Evolutionary conservation across 2,329 filamentous ascomycete genomes (phyloP), one percentile per base, ranked within the genome.

Genomic region (Botryotinia globosa): DNA sequence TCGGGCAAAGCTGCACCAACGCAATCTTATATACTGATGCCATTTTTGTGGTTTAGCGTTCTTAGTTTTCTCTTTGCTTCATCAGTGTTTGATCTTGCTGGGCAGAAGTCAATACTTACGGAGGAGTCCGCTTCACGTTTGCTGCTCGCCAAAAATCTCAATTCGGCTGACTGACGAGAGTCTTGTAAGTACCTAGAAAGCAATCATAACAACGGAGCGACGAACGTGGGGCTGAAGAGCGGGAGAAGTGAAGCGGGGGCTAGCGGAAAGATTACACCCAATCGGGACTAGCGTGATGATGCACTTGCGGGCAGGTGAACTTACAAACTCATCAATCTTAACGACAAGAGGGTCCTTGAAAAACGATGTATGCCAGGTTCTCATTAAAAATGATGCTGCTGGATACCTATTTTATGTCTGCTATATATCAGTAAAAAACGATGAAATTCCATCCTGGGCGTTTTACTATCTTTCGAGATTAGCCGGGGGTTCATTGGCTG

Each of bases 1-100:
- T 72, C 0, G 64, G 63, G 59, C 44, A 61, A 16, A 72, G 65
- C 64, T 72, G 71, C 20, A 72, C 45, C n/a, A 72, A 68, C 20
- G 71, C 71, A 44, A 72, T 39, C 45, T 72, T 72, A 37, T 69
- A 69, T 20, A 61, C 25, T 51, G 54, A 34, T 25, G 65, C 71
- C 71, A 72, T 72, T 34, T 58, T 9, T 56, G 25, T 29, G n/a
- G 1, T 56, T 32, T 42, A 9, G 3, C 42, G 34, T 4, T 56
- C 9, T 29, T 3, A 25, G 42, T 42, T 18, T n/a, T 54, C 25
- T 42, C 22, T 39, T 6, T 25, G 4, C 22, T 18, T 25, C 4
- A 56, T 67, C n/a, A 67, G 64, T 56, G 7, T 42, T 29, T 42
- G 22, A 16, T 42, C 22, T 8, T 29, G 6, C 6, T 7, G 25